A percentile compares a stretch with the other conserved stretches of the same genome.
Conservation (phyloP, 306 rosid genomes). For the Fragaria ananassa region DNA sequence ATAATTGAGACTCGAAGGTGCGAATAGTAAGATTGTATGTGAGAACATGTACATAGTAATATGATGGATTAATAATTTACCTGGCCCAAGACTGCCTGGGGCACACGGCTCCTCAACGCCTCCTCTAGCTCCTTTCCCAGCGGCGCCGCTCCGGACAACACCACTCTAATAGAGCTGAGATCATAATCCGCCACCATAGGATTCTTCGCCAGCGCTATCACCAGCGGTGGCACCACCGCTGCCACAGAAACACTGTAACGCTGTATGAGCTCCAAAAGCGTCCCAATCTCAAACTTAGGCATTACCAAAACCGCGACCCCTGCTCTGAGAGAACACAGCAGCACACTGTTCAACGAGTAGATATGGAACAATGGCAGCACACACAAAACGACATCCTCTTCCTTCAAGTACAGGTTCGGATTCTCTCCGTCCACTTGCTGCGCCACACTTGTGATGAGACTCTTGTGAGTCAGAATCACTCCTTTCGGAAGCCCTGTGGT, state of each 20-base stretch:
- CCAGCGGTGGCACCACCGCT: slow-evolving; percentile 86
- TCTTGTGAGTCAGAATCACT: slow-evolving; percentile 72
- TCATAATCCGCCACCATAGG: slow-evolving; percentile 61
- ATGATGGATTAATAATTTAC: slow-evolving; percentile 24
- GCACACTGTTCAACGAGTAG: slow-evolving; percentile 61
- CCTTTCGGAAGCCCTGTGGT: slow-evolving; percentile 89
- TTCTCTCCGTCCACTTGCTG: slow-evolving; percentile 92
- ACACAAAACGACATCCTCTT: slow-evolving; percentile 65
- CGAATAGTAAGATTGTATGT: background rate
- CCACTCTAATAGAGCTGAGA: slow-evolving; percentile 58
- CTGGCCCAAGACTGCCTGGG: slow-evolving; percentile 80
- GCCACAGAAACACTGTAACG: slow-evolving; percentile 59
- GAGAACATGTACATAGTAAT: background rate
- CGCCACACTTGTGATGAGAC: slow-evolving; percentile 66
- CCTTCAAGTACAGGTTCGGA: slow-evolving; percentile 53
- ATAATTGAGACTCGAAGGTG: background rate
- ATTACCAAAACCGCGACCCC: slow-evolving; percentile 65
- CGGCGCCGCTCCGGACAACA: slow-evolving; percentile 85
- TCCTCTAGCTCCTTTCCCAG: slow-evolving; percentile 81
- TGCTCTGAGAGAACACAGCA: slow-evolving; percentile 54
- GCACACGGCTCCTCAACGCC: slow-evolving; percentile 54
- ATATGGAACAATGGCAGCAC: slow-evolving; percentile 89
- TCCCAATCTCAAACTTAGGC: slow-evolving; percentile 75
- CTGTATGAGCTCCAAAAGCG: slow-evolving; percentile 52
- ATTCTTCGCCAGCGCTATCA: slow-evolving; percentile 72